These are phyloP conservation scores for Fusarium oxysporum DNA, from an alignment of 2,329 filamentous ascomycete species.

Conservation along the genomic window DNA sequence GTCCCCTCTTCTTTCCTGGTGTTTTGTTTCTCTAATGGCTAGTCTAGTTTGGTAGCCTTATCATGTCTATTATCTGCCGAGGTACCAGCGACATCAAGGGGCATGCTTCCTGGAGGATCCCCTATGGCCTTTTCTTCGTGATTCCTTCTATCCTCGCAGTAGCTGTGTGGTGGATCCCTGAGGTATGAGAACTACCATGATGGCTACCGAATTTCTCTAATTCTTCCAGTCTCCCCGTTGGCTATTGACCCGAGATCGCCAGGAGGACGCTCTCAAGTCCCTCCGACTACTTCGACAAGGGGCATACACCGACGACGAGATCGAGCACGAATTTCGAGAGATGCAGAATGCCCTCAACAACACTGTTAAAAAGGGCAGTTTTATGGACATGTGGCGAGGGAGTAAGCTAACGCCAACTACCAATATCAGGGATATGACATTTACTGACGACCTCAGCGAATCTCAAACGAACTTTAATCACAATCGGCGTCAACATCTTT, in stretches of 20 bases:
- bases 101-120: conserved; percentile 51
- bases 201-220: conserved; percentile 36
- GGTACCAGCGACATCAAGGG: conserved; percentile 45
- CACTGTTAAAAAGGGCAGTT: neutral
- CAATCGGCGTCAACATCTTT: conserved; percentile 47
- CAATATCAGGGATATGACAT: neutral
- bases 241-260: conserved; percentile 43
- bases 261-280: conserved; percentile 45
- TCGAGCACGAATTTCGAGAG: conserved; percentile 29
- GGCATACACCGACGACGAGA: conserved; percentile 40
- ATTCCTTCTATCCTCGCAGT: conserved; percentile 46
- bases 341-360: conserved; percentile 9
- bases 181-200: neutral
- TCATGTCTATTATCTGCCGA: conserved; percentile 44
- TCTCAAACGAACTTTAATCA: conserved; percentile 43
- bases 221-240: conserved; percentile 46
- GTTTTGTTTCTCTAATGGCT: neutral
- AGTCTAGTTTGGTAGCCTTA: conserved; percentile 31
- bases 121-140: conserved; percentile 50
- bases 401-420: neutral
- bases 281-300: conserved; percentile 43
- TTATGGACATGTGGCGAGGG: conserved; percentile 4
- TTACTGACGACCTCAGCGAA: conserved; percentile 4
- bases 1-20: neutral
- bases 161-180: conserved; percentile 6